phyloP scores from a whole-genome alignment of 345 rosid genomes.

The Pseudoturritis turrita region DNA sequence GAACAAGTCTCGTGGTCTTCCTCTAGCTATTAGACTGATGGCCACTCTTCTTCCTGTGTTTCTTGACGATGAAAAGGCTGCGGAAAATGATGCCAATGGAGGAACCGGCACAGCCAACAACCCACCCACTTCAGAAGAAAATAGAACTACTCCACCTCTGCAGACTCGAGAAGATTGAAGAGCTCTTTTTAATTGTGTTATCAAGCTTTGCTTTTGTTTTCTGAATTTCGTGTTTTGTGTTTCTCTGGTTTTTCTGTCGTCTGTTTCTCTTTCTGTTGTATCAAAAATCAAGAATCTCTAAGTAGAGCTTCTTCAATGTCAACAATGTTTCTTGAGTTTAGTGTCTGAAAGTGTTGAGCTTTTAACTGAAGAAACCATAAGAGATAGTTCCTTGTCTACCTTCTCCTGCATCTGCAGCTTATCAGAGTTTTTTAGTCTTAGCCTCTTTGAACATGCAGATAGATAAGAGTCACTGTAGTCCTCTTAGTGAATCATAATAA shows the following conservation, averaged over 20 bases:
- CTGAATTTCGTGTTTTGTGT: neutral
- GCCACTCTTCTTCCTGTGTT: conserved; percentile 17
- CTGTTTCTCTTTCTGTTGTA: neutral
- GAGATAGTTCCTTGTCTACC: neutral
- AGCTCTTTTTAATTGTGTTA: neutral
- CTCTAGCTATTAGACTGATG: conserved; percentile 31
- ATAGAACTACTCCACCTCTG: neutral
- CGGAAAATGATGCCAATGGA: neutral
- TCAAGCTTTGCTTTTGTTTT: neutral
- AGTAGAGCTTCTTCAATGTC: neutral
- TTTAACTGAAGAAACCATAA: neutral
- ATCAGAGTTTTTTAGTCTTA: neutral
- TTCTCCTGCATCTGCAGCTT: neutral
- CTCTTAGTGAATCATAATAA: neutral
- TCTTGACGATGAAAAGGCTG: neutral
- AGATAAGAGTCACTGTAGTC: neutral
- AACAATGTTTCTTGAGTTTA: neutral
- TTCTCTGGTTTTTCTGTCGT: neutral
- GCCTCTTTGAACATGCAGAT: neutral
- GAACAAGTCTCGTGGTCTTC: conserved; percentile 42
- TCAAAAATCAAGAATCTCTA: neutral
- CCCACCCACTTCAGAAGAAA: neutral
- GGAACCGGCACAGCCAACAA: neutral
- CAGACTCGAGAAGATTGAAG: neutral
- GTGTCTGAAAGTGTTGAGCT: neutral